Evolutionary conservation across 345 rosid genomes (phyloP).

Genomic region (Lumnitzera racemosa): DNA sequence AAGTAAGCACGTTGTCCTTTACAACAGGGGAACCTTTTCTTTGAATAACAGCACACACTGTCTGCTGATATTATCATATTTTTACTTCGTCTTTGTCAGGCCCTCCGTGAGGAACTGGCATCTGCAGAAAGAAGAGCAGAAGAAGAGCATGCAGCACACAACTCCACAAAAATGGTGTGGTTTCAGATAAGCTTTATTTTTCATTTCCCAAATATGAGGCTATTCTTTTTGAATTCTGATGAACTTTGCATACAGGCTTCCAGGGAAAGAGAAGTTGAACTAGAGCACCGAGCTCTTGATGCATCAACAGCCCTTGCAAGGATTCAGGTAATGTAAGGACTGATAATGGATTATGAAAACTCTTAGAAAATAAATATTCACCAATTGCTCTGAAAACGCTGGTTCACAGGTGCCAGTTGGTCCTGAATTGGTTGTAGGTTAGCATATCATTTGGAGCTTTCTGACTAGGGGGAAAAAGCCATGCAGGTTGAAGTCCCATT

Average conservation of each 20-base stretch:
- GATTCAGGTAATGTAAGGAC: constrained; percentile 63
- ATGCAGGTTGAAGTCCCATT: no score
- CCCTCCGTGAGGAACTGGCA: constrained; percentile 92
- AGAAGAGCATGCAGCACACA: constrained; percentile 89
- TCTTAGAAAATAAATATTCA: not conserved
- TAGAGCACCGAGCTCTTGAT: constrained; percentile 91
- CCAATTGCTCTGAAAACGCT: no score
- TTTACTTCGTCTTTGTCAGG: constrained; percentile 37
- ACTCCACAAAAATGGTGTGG: constrained; percentile 87
- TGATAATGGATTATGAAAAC: not conserved
- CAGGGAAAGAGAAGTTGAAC: constrained; percentile 91
- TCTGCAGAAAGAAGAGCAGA: constrained; percentile 91
- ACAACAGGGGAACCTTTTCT: not conserved
- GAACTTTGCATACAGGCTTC: constrained; percentile 54
- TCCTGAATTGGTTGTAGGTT: no score
- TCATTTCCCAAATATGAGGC: constrained; percentile 4
- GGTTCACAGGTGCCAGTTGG: no score
- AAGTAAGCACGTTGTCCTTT: constrained; percentile 41
- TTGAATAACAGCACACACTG: not conserved
- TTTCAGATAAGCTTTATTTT: constrained; percentile 8
- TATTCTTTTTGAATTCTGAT: constrained; percentile 8
- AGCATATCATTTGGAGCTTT: no score
- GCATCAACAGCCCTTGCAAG: constrained; percentile 92
- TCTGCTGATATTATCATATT: constrained; percentile 3
- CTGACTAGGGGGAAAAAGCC: no score